Evolutionary conservation across 306 rosid genomes (phyloP), one percentile per base, ranked within the genome.

Genomic region (Rubus idaeus): DNA sequence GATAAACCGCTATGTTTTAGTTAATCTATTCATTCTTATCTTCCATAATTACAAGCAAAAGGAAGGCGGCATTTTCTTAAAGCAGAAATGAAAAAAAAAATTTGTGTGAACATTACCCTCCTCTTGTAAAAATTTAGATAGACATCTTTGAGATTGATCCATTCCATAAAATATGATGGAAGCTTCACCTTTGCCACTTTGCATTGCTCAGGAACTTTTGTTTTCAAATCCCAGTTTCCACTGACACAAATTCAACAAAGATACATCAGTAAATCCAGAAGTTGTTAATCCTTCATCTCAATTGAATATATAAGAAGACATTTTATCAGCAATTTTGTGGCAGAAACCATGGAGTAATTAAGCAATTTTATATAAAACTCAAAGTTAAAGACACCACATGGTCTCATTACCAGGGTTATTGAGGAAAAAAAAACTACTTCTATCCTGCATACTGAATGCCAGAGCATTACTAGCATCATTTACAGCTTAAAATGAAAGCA

Each of bases 211-310:
- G 94, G 97, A 78, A 91, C 86, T 89, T 94, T 93, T 75, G 97
- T 94, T 84, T 94, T 91, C 84, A 94, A 77, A 88, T 94, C 98
- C 98, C 97, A 94, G 85, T 94, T 94, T 86, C 98, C 98, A 83
- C 97, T 91, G 73, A 75, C 80, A 73, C 73, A 76, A 80, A 63
- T 12, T 44, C 26, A 65, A 77, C 65, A 77, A 60, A 51, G 62
- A 44, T 17, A 56, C 10, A 47, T 74, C 62, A 78, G 75, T 72
- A 74, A 76, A 55, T 68, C 67, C 18, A 39, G 39, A 39, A 46
- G 39, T 56, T 46, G 47, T 5, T 52, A 37, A n/a, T 55, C 40
- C 56, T 51, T 50, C 57, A 37, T 35, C 50, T 75, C 35, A 35
- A 52, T 44, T n/a, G 68, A 49, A 52, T 50, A 8, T 5, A 35